Evolutionary conservation across 2,329 filamentous ascomycete species (phyloP).

Genomic region (Massarina eburnea): DNA sequence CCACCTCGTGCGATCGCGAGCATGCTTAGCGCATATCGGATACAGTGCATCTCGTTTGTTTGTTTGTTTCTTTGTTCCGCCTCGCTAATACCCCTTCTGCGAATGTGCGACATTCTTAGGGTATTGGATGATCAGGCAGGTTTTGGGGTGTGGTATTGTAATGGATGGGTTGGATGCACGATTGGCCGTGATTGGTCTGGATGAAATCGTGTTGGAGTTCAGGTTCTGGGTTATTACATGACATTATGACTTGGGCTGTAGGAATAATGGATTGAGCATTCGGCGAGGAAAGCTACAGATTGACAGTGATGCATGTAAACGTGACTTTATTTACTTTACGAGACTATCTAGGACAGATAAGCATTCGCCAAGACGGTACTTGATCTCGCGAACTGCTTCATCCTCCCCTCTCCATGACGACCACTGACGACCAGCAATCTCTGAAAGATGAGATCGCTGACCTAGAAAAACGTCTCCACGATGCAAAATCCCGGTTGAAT

Average conservation of each 20-base stretch:
- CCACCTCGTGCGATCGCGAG: not conserved
- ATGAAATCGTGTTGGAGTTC: not conserved
- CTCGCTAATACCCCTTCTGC: not conserved
- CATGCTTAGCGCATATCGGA: not conserved
- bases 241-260: constrained; percentile 9
- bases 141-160: not conserved
- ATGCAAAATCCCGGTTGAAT: constrained; percentile 52
- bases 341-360: not conserved
- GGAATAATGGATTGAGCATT: constrained; percentile 2
- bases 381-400: not conserved
- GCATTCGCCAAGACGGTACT: not conserved
- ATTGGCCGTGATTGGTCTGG: not conserved
- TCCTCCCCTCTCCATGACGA: constrained; percentile 28
- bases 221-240: constrained; percentile 5
- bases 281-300: not conserved
- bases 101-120: not conserved
- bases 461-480: constrained; percentile 55
- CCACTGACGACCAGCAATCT: constrained; percentile 25
- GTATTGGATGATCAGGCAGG: not conserved
- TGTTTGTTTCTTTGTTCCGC: not conserved
- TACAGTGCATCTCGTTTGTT: not conserved
- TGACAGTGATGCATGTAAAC: not conserved
- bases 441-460: constrained; percentile 58
- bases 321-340: too few relatives aligned
- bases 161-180: not conserved